Base-by-base conservation (phyloP, 2,329 filamentous ascomycete species). In the Dothiorella sarmentorum region DNA sequence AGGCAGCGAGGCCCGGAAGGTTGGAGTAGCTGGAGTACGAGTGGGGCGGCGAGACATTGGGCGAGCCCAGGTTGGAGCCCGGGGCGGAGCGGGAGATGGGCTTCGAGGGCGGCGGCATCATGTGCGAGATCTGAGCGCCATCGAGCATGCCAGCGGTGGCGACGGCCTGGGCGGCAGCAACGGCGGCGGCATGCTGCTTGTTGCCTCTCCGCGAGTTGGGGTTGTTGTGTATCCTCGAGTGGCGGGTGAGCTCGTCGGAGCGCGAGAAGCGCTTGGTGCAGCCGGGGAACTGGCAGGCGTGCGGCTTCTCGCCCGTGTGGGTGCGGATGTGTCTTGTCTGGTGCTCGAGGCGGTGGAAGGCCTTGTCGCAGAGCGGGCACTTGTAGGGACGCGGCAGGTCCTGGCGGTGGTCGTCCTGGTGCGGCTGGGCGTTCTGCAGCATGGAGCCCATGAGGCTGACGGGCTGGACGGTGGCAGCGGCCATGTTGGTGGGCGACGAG, bases 141-240 rank as follows among this genome's bases (percentile, higher is more conserved):
- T 84, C 82, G 62, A 85, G 79, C 49, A 82, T 71, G 22, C 76
- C 78, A 40, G 74, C 76, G 47, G 75, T 73, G 47, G 73, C 73
- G 18, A 78, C 76, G 13, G 81, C 79, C 2, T 80, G 80, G 3
- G 80, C 80, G 9, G 82, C 80, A 13, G 80, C 79, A 11, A 82
- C 80, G n/a, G 82, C 82, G 57, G 83, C 78, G 61, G 82, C 80
- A 71, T 85, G 81, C 61, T 85, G 85, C 80, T 96, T 96, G 81
- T 96, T 95, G 65, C 91, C 92, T 70, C 93, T 82, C 71, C 94
- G 84, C 60, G 92, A 97, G 81, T 97, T 97, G 60, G 94, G 93
- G 78, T 97, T 99, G 85, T 90, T 97, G 84, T 99, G 93, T 78
- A 99, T 99, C 73, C 93, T 85, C 72, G 93, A 97, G 78, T 99